Conservation (phyloP, 495 filamentous ascomycete species). For the Neurospora sp. region DNA sequence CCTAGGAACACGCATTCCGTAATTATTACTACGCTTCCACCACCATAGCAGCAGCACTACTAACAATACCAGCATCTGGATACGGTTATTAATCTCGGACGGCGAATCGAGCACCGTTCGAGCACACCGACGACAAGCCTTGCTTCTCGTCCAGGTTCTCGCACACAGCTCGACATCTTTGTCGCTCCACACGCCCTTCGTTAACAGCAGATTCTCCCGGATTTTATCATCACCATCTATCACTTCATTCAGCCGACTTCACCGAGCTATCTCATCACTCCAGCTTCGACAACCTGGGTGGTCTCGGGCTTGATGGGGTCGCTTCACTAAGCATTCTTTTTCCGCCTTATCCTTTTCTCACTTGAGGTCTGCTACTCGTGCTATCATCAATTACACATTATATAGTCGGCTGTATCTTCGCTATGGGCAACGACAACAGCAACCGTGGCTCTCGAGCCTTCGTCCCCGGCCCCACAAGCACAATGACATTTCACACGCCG, state of each 20-base stretch:
- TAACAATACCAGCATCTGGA: conserved; percentile 6
- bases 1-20: neutral
- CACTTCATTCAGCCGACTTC: neutral
- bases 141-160: neutral
- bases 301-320: neutral
- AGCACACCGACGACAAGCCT: neutral
- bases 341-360: neutral
- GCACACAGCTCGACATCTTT: neutral
- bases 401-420: conserved; percentile 2
- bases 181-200: neutral
- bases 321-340: neutral
- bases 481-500: conserved; percentile 3
- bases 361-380: neutral
- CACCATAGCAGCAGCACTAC: conserved; percentile 3
- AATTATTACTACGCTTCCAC: conserved; percentile 4
- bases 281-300: neutral
- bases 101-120: conserved; percentile 1
- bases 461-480: conserved; percentile 4
- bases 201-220: neutral
- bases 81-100: conserved; percentile 1
- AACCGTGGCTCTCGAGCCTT: conserved; percentile 1
- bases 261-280: neutral
- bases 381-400: neutral
- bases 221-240: neutral
- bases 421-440: conserved; percentile 9